Evolutionary conservation across 2,329 filamentous ascomycete species (phyloP).

Genomic region (Microdochium nivale): DNA sequence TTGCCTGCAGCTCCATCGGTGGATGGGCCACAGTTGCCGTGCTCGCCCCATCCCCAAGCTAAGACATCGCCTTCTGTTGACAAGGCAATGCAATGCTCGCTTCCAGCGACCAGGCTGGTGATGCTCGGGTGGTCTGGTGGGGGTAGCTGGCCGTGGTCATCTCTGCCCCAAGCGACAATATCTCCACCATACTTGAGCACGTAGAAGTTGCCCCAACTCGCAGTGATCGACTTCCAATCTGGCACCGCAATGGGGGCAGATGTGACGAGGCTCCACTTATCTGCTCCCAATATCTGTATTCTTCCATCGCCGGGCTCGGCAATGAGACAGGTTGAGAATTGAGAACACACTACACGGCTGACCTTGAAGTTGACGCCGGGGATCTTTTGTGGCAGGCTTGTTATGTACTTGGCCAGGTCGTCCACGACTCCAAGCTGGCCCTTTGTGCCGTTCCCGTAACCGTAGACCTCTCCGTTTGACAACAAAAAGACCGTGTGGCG

Average conservation of each 20-base stretch:
- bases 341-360: conserved; percentile 63
- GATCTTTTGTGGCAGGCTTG: conserved; percentile 48
- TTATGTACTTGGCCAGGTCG: conserved; percentile 20
- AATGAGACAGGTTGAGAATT: conserved; percentile 76
- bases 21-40: conserved; percentile 83
- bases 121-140: conserved; percentile 52
- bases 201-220: conserved; percentile 78
- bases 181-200: conserved; percentile 53
- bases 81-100: conserved; percentile 78
- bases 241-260: conserved; percentile 42
- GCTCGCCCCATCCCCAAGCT: conserved; percentile 95
- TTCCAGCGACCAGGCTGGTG: conserved; percentile 66
- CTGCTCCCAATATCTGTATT: conserved; percentile 60
- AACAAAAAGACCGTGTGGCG: conserved; percentile 69
- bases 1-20: conserved; percentile 47
- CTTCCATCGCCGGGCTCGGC: conserved; percentile 45
- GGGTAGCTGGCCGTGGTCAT: conserved; percentile 76
- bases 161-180: conserved; percentile 69
- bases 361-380: conserved; percentile 52
- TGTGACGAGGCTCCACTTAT: conserved; percentile 62
- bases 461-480: conserved; percentile 68
- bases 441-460: conserved; percentile 83
- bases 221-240: conserved; percentile 59
- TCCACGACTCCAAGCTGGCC: conserved; percentile 63
- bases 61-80: conserved; percentile 58